A percentile compares a stretch with the other conserved stretches of the same genome.
These are phyloP conservation scores for Cryptococcus sp. DNA, from an alignment of 1,284 basidiomycete genomes.

Conservation along the genomic window DNA sequence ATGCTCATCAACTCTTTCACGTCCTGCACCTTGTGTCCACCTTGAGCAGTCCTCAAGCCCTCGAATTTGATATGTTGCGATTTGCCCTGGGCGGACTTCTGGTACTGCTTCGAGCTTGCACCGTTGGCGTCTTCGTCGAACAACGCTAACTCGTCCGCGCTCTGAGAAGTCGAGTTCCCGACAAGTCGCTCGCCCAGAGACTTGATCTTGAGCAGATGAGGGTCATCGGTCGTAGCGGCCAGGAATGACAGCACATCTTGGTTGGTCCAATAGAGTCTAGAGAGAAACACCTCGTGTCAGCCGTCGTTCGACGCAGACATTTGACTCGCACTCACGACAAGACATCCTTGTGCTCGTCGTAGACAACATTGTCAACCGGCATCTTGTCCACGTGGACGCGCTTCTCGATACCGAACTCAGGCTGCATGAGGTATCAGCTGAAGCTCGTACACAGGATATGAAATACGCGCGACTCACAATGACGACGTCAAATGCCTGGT, in stretches of 20 bases:
- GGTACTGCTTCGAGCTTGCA: constrained; percentile 68
- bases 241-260: constrained; percentile 92
- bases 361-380: constrained; percentile 94
- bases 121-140: constrained; percentile 64
- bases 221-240: constrained; percentile 84
- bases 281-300: not conserved
- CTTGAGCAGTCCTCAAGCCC: constrained; percentile 66
- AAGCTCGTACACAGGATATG: not conserved
- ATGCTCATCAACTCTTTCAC: constrained; percentile 86
- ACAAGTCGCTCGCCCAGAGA: constrained; percentile 81
- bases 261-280: constrained; percentile 67
- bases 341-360: constrained; percentile 86
- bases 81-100: constrained; percentile 63
- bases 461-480: constrained; percentile 43
- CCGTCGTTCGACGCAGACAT: constrained; percentile 31
- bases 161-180: constrained; percentile 64
- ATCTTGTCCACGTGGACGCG: constrained; percentile 98
- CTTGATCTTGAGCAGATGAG: constrained; percentile 88
- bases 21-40: constrained; percentile 89
- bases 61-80: constrained; percentile 72
- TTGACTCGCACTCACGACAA: constrained; percentile 55
- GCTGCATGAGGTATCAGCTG: constrained; percentile 41
- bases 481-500: constrained; percentile 91
- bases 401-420: constrained; percentile 97
- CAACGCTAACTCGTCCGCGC: constrained; percentile 76